phyloP scores from a whole-genome alignment of 2,329 filamentous ascomycete genomes.

The Microsporum canis region DNA sequence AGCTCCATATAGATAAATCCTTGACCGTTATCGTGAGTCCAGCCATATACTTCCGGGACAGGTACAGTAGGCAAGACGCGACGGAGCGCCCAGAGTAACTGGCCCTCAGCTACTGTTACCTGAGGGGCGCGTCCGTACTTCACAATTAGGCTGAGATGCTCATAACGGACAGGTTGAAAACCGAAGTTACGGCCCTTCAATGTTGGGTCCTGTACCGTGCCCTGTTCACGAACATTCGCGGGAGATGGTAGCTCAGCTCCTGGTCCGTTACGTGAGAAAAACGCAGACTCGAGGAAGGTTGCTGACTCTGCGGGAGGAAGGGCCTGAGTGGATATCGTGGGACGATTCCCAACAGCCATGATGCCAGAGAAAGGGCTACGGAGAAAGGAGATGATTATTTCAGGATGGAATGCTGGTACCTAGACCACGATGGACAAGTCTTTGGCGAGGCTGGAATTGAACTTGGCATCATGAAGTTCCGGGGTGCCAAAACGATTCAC shows the following conservation, averaged over 20 bases:
- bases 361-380: no score
- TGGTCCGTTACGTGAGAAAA: slow-evolving; percentile 1
- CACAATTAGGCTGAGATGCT: slow-evolving; percentile 16
- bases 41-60: slow-evolving; percentile 29
- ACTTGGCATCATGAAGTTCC: no score
- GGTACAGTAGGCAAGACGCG: slow-evolving; percentile 18
- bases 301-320: slow-evolving; percentile 1
- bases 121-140: slow-evolving; percentile 15
- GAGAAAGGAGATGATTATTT: no score
- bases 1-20: slow-evolving; percentile 26
- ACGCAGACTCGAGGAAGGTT: slow-evolving; percentile 3
- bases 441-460: no score
- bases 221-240: slow-evolving; percentile 3
- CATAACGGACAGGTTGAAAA: slow-evolving; percentile 12
- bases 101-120: slow-evolving; percentile 16
- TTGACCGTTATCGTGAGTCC: slow-evolving; percentile 18
- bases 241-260: slow-evolving; percentile 1
- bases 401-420: no score
- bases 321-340: not conserved
- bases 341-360: no score
- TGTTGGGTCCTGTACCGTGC: not conserved
- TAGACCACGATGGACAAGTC: no score
- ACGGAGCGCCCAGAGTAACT: slow-evolving; percentile 17
- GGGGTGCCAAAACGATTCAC: no score
- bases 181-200: not conserved